Evolutionary conservation across 1,284 basidiomycete species (phyloP).

Genomic region (Sphaerobolus stellatus): DNA sequence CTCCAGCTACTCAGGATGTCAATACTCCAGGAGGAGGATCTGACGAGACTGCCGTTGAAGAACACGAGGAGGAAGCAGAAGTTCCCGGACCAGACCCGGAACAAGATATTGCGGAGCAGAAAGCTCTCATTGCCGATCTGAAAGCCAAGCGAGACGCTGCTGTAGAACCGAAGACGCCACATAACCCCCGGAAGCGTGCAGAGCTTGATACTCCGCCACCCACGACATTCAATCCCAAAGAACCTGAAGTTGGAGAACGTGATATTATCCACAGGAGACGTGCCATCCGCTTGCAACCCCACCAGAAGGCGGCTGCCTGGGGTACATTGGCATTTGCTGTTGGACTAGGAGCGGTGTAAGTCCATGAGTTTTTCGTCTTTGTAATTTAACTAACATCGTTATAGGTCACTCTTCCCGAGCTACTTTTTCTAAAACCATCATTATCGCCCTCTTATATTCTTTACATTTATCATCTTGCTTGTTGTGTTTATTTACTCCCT

Average conservation of each 20-base stretch:
- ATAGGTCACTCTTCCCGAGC: conserved; percentile 12
- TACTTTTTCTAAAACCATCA: conserved; percentile 9
- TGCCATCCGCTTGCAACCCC: conserved; percentile 49
- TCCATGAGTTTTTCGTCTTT: conserved; percentile 19
- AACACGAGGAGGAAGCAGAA: conserved; percentile 41
- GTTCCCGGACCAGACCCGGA: conserved; percentile 62
- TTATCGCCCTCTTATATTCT: conserved; percentile 7
- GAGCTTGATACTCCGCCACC: conserved; percentile 53
- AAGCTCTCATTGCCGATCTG: conserved; percentile 62
- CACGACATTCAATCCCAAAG: conserved; percentile 57
- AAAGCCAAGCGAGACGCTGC: conserved; percentile 41
- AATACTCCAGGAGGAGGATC: conserved; percentile 49
- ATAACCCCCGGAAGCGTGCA: conserved; percentile 45
- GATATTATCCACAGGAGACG: conserved; percentile 64
- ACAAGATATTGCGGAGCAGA: conserved; percentile 70
- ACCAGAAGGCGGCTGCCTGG: conserved; percentile 70
- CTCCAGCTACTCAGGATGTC: conserved; percentile 43
- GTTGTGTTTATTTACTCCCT: not conserved
- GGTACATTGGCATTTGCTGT: conserved; percentile 72
- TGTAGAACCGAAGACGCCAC: conserved; percentile 15
- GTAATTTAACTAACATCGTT: conserved; percentile 1
- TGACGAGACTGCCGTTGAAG: conserved; percentile 62
- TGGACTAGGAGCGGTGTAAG: conserved; percentile 69
- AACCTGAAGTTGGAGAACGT: conserved; percentile 54
- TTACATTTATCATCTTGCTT: not conserved